These are phyloP conservation scores for Olyra latifolia DNA, from an alignment of 176 grass and related monocot genomes.

Conservation along the genomic window DNA sequence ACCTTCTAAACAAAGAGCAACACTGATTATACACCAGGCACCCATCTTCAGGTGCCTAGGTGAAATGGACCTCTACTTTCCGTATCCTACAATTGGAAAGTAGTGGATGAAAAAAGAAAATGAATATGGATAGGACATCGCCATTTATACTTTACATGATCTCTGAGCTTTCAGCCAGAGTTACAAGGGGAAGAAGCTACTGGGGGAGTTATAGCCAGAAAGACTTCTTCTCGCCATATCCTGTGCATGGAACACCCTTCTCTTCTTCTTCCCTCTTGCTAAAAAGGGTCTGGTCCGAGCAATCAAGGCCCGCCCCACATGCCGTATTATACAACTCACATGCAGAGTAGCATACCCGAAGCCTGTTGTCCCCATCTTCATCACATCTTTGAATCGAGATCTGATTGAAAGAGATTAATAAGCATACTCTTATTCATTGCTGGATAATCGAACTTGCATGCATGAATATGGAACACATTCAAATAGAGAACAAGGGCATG, in stretches of 20 bases:
- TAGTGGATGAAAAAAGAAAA: slow-evolving; percentile 41
- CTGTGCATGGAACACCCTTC: slow-evolving; percentile 87
- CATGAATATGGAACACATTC: not conserved
- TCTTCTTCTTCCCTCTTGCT: slow-evolving; percentile 90
- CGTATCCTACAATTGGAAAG: slow-evolving; percentile 73
- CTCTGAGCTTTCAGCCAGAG: slow-evolving; percentile 23
- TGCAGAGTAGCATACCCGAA: slow-evolving; percentile 94
- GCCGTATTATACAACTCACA: slow-evolving; percentile 84
- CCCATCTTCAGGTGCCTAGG: slow-evolving; percentile 79
- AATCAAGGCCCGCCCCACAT: slow-evolving; percentile 88
- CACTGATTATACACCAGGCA: slow-evolving; percentile 50
- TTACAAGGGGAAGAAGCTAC: slow-evolving; percentile 53
- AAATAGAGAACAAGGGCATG: not conserved
- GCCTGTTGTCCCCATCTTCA: slow-evolving; percentile 90
- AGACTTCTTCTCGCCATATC: slow-evolving; percentile 83
- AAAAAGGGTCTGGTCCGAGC: slow-evolving; percentile 97
- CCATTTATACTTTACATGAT: slow-evolving; percentile 64
- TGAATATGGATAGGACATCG: slow-evolving; percentile 38
- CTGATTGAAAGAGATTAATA: slow-evolving; percentile 34
- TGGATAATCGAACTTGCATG: not conserved
- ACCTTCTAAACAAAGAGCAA: slow-evolving; percentile 46
- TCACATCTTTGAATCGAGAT: slow-evolving; percentile 97
- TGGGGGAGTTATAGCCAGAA: slow-evolving; percentile 70
- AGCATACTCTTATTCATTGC: not conserved
- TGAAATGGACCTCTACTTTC: slow-evolving; percentile 61